Percentiles rank a stretch among this genome's conserved stretches.
Conservation (phyloP, 169 alveolate genomes). For the Cryptosporidium tyzzeri region DNA sequence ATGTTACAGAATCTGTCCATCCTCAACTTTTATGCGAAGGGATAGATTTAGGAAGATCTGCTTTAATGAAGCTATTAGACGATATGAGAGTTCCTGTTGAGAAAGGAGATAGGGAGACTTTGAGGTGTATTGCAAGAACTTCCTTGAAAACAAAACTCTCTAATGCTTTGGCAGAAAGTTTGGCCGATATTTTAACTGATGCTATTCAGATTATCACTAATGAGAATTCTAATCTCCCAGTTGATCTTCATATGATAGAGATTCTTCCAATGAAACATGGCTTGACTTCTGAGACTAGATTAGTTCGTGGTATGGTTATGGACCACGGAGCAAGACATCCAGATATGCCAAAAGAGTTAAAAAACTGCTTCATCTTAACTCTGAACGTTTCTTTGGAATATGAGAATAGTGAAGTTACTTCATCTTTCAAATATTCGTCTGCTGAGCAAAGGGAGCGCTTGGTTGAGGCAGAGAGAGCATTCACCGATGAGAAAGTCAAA, state of each 20-base stretch:
- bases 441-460: constrained; percentile 98
- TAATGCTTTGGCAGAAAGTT: constrained; percentile 90
- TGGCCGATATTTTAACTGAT: constrained; percentile 96
- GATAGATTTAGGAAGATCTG: constrained; percentile 92
- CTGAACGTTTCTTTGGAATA: constrained; percentile 98
- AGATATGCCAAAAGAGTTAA: constrained; percentile 97
- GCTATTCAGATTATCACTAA: constrained; percentile 87
- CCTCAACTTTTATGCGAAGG: constrained; percentile 98
- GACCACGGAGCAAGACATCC: constrained; percentile 99
- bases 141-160: constrained; percentile 95
- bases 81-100: constrained; percentile 82
- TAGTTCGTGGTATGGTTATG: constrained; percentile 93
- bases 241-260: constrained; percentile 98
- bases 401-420: constrained; percentile 97
- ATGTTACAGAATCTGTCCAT: constrained; percentile 94
- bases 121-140: constrained; percentile 93
- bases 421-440: constrained; percentile 97
- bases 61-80: constrained; percentile 91
- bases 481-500: constrained; percentile 97
- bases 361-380: constrained; percentile 95
- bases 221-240: constrained; percentile 81
- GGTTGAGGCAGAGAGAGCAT: constrained; percentile 94
- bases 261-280: constrained; percentile 97
- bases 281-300: constrained; percentile 94
- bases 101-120: constrained; percentile 90